Conservation (phyloP, 768 basidiomycete species). For the Rhizopogon vulgaris region DNA sequence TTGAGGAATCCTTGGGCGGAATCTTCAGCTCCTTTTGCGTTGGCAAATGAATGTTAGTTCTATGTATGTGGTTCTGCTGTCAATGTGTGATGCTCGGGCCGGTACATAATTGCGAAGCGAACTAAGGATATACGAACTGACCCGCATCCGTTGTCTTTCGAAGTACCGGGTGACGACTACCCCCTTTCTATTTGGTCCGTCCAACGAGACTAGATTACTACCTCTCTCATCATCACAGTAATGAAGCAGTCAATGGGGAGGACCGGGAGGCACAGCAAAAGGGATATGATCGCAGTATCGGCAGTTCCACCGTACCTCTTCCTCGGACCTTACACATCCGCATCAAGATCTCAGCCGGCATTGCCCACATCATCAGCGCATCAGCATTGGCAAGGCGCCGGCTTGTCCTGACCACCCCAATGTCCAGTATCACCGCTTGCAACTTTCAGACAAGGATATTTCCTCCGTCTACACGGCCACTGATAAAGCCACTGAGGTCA, state of each 20-base stretch:
- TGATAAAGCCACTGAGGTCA: conserved; percentile 8
- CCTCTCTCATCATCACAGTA: not conserved
- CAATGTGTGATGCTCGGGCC: not conserved
- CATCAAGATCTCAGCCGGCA: conserved; percentile 23
- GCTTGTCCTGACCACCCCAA: conserved; percentile 16
- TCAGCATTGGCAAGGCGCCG: conserved; percentile 34
- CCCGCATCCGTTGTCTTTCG: not conserved
- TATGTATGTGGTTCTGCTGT: not conserved
- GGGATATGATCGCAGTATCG: not conserved
- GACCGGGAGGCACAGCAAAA: not conserved
- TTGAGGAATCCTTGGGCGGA: conserved; percentile 78
- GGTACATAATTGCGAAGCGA: too few relatives aligned
- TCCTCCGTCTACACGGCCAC: conserved; percentile 19
- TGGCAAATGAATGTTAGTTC: conserved; percentile 50
- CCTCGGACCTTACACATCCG: conserved; percentile 37
- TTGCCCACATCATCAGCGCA: conserved; percentile 37
- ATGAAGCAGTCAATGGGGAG: not conserved
- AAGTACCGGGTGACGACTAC: not conserved
- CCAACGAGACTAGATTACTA: not conserved
- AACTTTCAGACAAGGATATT: conserved; percentile 28
- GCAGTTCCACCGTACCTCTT: conserved; percentile 25
- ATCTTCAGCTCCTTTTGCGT: conserved; percentile 88
- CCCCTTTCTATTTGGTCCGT: too few relatives aligned
- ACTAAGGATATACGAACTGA: too few relatives aligned
- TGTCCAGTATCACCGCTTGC: conserved; percentile 33